Base-by-base conservation (phyloP, 345 rosid genomes). In the Lepidium africanum region DNA sequence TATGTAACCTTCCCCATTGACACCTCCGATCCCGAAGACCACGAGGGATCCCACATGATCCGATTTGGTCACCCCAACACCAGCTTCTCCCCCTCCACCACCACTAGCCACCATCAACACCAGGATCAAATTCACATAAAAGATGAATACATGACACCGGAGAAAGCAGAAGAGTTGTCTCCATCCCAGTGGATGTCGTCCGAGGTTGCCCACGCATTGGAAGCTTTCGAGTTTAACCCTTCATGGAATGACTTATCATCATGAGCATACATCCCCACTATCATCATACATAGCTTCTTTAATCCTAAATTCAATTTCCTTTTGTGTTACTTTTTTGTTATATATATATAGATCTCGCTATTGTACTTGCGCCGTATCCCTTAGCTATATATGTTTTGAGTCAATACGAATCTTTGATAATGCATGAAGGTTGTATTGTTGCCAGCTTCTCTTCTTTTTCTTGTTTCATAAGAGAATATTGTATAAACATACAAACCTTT, bases 141-240 rank as follows among this genome's bases (percentile, higher is more conserved):
- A 41, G 67, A 23, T 53, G 72, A 65, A 9, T 32, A 61, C 45
- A 52, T 36, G 72, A 33, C 42, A 32, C 49, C 12, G 25, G 62
- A 33, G 40, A 65, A 14, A 33, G 40, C 15, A 41, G 55, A 66
- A 67, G 72, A 73, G 1, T 40, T 37, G 52, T 48, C 45, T 41
- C 53, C 65, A 58, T 30, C 76, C 23, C 39, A 66, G 36, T 25
- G 55, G 47, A 59, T 74, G 77, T 67, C 77, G 25, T 51, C 73
- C 30, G 72, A 74, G 43, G 72, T 67, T 74, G 73, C 72, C 27
- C 33, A 45, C 51, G 73, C 72, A 0, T 57, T 67, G 11, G 68
- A 67, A 48, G 72, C 77, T 42, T 73, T 73, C 67, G 40, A 19
- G 32, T 73, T 73, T 41, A 73, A 65, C 61, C 77, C 76, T 56